phyloP scores from a whole-genome alignment of 129 eudicot genomes.

The Flaveria trinervia region DNA sequence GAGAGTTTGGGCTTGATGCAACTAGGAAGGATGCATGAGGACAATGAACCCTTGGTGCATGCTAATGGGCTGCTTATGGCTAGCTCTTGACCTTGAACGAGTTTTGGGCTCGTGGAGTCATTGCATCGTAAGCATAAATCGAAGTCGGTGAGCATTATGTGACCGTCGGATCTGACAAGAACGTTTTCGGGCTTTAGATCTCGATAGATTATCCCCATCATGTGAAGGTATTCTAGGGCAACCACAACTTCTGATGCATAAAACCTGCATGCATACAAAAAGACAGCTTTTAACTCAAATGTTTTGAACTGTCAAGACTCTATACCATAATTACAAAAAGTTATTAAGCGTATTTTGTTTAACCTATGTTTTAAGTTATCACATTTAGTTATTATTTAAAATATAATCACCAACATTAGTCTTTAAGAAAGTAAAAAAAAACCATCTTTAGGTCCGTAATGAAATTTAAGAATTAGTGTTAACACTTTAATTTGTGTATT shows the following conservation, averaged over 20 bases:
- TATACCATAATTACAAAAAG: background rate
- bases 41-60: constrained; percentile 15
- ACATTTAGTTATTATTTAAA: background rate
- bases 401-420: background rate
- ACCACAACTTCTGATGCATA: constrained; percentile 79
- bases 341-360: background rate
- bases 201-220: constrained; percentile 67
- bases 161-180: constrained; percentile 70
- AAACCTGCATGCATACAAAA: constrained; percentile 46
- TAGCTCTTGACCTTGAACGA: constrained; percentile 44
- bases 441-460: too few species aligned
- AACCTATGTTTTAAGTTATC: background rate
- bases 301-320: background rate
- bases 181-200: constrained; percentile 83
- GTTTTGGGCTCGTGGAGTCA: constrained; percentile 47
- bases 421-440: too few species aligned
- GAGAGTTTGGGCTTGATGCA: constrained; percentile 48
- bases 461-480: too few species aligned
- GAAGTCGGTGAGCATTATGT: constrained; percentile 74
- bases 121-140: constrained; percentile 70
- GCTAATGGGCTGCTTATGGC: constrained; percentile 22
- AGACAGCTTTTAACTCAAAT: background rate
- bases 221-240: constrained; percentile 80
- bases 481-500: too few species aligned
- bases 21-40: constrained; percentile 49